Evolutionary conservation across 495 filamentous ascomycete species (phyloP), one percentile per base, ranked within the genome.

Genomic region (Lasiosphaeris hirsuta): DNA sequence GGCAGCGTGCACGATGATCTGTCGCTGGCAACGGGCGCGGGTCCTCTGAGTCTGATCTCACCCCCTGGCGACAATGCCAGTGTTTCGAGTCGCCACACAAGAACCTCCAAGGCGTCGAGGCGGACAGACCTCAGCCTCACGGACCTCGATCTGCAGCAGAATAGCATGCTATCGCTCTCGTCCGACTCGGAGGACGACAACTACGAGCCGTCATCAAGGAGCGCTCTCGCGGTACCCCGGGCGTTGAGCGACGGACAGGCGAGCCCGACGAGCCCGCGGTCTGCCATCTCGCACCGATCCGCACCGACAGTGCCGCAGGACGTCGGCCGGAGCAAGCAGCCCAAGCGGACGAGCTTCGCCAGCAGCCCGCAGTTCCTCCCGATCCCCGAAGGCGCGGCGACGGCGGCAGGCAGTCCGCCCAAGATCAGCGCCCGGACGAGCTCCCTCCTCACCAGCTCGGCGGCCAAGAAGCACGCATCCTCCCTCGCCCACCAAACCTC

Each of bases 41-140:
- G 23, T 3, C 59, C 66, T 1, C 54, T 57, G 17, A 69, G 64
- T 34, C 54, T 62, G 1, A 56, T 60, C 7, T 62, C 71, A 4
- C 68, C 67, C 10, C 58, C 56, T 11, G 70, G 72, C 45, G 76
- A 74, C 53, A 69, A 69, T 2, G 72, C 71, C 0, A 80, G 77
- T 52, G 60, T 80, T 36, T 80, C 77, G 13, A 80, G 77, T 43
- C 68, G 76, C 15, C 75, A 80, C 50, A 80, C 77, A 6, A 62
- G 76, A 47, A 80, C 77, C 5, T 80, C 77, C 2, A 76, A 76
- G 39, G 77, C 76, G 0, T 77, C 75, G 3, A 75, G 72, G 14
- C 75, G 72, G 0, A 76, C 73, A 1, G 73, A 73, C 42, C 72
- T 63, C 23, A 71, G 72, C 40, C 30, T 78, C 23, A 64, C 56